Base-by-base conservation (phyloP, 441 rosid genomes). In the Populus hybrid region DNA sequence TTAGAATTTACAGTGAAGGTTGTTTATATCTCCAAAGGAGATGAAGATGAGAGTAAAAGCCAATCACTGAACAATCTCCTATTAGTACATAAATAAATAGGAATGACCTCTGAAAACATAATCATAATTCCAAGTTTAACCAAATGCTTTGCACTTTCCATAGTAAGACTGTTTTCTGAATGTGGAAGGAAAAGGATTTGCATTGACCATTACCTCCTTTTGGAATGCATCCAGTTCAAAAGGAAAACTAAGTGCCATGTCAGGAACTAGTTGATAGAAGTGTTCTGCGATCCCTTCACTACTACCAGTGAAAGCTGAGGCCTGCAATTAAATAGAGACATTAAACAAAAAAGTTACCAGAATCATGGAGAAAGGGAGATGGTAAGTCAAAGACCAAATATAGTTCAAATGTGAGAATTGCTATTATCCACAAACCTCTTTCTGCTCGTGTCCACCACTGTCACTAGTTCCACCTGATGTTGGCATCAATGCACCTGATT, bases 161-260 rank as follows among this genome's bases (percentile, higher is more conserved):
- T 4, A 42, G 70, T 21, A 70, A 3, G 38, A 34, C 64, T 40
- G n/a, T 61, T 38, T 70, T 23, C 3, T 8, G 26, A 42, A 30
- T 28, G 10, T 32, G 50, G 50, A 6, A 69, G 59, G 66, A 46
- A 65, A 35, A 73, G 54, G 64, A 66, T 68, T 42, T 42, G 74
- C 73, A 74, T 65, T 63, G 26, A 70, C 20, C 6, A 14, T 20
- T 86, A 94, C 98, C 99, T 94, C 96, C 83, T 93, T 94, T 78
- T 96, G 99, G 86, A 96, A 96, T 81, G 81, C 82, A 86, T 96
- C 98, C 87, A 96, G 86, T 76, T 94, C 93, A 82, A 94, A 96
- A 75, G 99, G 93, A 86, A 93, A 96, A 82, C 90, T 90, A 76
- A 94, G 90, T 38, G 98, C 99, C 91, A 88, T 85, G 79, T 96